These are phyloP conservation scores for Monosporascus sp. DNA, from an alignment of 2,329 filamentous ascomycete species.

Conservation along the genomic window DNA sequence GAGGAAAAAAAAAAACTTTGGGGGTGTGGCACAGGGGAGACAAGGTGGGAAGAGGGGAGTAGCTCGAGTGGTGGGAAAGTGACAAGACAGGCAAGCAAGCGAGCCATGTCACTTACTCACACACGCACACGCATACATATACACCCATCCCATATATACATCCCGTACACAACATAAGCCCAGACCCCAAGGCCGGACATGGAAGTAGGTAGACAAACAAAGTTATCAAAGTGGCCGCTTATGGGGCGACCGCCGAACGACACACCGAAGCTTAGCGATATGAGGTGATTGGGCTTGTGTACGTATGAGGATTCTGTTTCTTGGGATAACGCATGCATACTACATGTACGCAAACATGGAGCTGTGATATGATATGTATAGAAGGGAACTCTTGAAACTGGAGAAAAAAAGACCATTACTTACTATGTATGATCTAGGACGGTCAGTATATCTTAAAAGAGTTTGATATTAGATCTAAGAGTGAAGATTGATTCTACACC, in stretches of 20 bases:
- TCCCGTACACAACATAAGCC: too few relatives aligned
- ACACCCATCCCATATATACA: neutral
- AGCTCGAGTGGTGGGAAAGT: constrained; percentile 19
- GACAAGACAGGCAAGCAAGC: constrained; percentile 9
- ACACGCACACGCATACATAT: neutral
- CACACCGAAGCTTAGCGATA: constrained; percentile 21
- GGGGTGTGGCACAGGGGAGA: constrained; percentile 27
- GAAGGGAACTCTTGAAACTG: too few relatives aligned
- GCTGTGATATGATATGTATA: too few relatives aligned
- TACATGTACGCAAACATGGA: too few relatives aligned
- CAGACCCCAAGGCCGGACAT: constrained; percentile 10
- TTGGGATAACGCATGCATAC: too few relatives aligned
- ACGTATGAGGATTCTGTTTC: too few relatives aligned
- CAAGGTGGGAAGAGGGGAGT: constrained; percentile 17
- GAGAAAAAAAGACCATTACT: too few relatives aligned
- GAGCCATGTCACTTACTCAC: constrained; percentile 16
- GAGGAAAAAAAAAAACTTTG: constrained; percentile 21
- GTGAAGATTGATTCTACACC: too few relatives aligned
- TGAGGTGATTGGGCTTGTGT: neutral
- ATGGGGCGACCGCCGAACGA: constrained; percentile 24
- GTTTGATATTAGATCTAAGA: too few relatives aligned
- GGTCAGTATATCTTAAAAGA: too few relatives aligned
- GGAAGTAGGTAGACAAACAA: constrained; percentile 14
- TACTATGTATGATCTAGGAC: too few relatives aligned
- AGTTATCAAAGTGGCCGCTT: constrained; percentile 18